These are phyloP conservation scores for Scheffersomyces titani DNA, from an alignment of 1,139 yeast genomes.

Conservation along the genomic window DNA sequence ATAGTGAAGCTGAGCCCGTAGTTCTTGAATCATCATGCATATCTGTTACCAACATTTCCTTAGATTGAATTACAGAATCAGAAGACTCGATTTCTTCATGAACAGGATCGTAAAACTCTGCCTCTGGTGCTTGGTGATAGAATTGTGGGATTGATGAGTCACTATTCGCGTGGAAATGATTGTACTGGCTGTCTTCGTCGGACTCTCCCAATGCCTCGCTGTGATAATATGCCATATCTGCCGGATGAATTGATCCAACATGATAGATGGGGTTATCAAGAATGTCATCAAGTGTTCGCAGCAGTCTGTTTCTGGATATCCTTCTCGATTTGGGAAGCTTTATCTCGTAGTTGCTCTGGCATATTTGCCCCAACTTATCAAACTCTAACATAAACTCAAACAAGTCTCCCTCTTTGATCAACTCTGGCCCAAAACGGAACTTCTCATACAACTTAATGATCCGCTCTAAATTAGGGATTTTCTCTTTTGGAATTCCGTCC, in stretches of 20 bases:
- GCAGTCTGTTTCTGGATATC: background rate
- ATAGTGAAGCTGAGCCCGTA: background rate
- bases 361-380: conserved; percentile 14
- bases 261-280: background rate
- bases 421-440: conserved; percentile 65
- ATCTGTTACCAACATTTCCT: background rate
- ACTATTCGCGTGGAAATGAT: background rate
- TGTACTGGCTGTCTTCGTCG: background rate
- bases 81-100: background rate
- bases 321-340: background rate
- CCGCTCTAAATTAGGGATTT: conserved; percentile 23
- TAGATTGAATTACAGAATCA: background rate
- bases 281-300: background rate
- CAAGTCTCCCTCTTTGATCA: conserved; percentile 62
- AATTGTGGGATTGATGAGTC: background rate
- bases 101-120: background rate
- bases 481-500: conserved; percentile 7
- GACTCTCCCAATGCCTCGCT: background rate
- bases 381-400: conserved; percentile 51
- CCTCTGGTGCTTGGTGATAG: background rate
- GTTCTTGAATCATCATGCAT: background rate
- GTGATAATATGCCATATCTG: background rate
- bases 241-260: background rate
- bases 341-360: conserved; percentile 6
- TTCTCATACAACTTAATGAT: conserved; percentile 65